Percentiles rank a stretch among this genome's conserved stretches.
phyloP scores from a whole-genome alignment of 2,329 filamentous ascomycete genomes.

The Botrytis fabae region DNA sequence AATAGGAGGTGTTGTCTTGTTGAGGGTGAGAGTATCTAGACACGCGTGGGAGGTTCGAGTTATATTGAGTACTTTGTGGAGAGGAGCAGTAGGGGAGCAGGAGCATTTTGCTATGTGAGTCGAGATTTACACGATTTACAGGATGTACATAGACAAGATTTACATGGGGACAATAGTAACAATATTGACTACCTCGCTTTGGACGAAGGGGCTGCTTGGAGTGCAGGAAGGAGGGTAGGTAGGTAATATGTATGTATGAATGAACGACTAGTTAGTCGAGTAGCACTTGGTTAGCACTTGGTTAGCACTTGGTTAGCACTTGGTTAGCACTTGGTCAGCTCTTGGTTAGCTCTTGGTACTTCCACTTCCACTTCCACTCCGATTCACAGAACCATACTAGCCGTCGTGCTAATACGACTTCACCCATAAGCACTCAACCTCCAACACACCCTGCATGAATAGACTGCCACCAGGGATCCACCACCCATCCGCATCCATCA shows the following conservation, averaged over 20 bases:
- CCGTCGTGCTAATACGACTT: background rate
- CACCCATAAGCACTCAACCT: background rate
- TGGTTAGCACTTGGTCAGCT: no score
- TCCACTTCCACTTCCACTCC: background rate
- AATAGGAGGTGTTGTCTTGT: no score
- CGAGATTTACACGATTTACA: background rate
- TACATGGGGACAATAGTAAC: background rate
- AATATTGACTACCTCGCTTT: background rate
- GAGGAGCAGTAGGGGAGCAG: no score
- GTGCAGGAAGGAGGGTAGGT: background rate
- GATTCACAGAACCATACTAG: background rate
- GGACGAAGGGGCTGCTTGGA: background rate
- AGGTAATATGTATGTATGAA: background rate
- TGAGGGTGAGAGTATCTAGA: no score
- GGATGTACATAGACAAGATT: background rate
- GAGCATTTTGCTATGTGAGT: background rate
- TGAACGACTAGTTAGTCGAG: background rate
- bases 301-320: no score
- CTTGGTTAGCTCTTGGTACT: no score
- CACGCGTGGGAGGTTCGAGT: no score
- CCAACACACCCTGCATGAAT: constrained; percentile 7
- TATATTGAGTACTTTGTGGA: no score
- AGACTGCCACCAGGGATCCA: background rate
- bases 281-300: no score
- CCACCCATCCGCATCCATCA: background rate